Evolutionary conservation across 352 stramenopile genomes (phyloP), one percentile per base, ranked within the genome.

Genomic region (Lagenidium giganteum): DNA sequence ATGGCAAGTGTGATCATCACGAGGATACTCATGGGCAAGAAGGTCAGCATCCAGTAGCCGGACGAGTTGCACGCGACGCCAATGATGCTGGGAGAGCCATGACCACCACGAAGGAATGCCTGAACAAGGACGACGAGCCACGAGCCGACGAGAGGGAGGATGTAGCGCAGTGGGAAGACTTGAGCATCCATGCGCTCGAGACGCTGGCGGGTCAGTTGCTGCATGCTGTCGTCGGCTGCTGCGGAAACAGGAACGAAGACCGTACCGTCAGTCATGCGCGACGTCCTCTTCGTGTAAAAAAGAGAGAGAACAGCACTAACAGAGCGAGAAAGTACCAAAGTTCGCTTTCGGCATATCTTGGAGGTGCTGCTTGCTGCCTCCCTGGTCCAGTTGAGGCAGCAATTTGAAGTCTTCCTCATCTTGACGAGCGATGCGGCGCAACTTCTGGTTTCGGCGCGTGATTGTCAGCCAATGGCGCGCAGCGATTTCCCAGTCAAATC

Each of bases 11-110:
- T 78, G 28, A 92, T 64, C 3, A 44, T 33, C 2, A 90, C 43
- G 31, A 97, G 80, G 25, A 92, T 64, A 22, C 64, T 50, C 5
- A 97, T 53, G 12, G 96, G 88, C 22, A 93, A 22, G 2, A 85
- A 33, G 37, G 96, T 98, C 23, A 96, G 49, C 25, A 93, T 42
- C 95, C 95, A 99, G 65, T 98, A 99, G 14, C 58, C 47, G 24
- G 47, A 34, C 9, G 85, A 96, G 49, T 91, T 93, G 64, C 95
- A 99, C n/a, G 74, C 50, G 34, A 99, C 90, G 42, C 95, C 96
- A 28, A 99, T 59, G 18, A 89, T 52, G 30, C 75, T 88, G 2
- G 69, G 64, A 0, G 65, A 49, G 30, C 81, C 78, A 32, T 93
- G 81, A 17, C 78, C 81, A 29, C 81, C 81, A 25, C 80, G 75